These are phyloP conservation scores for Botryotinia narcissicola DNA, from an alignment of 2,329 filamentous ascomycete genomes.

Conservation along the genomic window DNA sequence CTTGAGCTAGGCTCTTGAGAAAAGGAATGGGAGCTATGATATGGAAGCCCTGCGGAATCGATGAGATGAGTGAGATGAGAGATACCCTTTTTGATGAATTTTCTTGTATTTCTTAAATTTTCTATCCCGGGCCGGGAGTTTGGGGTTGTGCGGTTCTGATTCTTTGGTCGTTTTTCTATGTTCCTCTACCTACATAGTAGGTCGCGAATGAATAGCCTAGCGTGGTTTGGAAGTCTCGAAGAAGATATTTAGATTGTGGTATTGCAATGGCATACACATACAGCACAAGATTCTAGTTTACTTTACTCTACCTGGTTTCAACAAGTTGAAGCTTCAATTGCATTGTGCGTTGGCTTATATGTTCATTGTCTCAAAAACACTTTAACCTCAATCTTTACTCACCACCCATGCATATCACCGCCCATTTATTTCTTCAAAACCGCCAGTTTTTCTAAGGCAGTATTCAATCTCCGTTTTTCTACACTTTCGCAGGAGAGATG, in stretches of 20 bases:
- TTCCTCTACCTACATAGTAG: not conserved
- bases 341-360: not conserved
- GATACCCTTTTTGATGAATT: constrained; percentile 10
- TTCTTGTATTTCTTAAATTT: not conserved
- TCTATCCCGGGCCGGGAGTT: not conserved
- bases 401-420: not conserved
- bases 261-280: not conserved
- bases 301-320: not conserved
- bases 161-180: not conserved
- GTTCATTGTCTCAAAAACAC: not conserved
- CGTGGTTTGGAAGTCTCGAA: not conserved
- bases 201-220: not conserved
- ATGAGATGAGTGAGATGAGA: not conserved
- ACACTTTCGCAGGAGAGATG: not conserved
- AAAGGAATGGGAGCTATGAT: not conserved
- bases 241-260: not conserved
- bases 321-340: not conserved
- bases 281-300: not conserved
- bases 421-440: not conserved
- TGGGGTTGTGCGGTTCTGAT: not conserved
- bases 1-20: not conserved
- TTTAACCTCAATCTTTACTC: not conserved
- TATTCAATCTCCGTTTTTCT: not conserved
- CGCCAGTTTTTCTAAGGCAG: not conserved
- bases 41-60: not conserved